Conservation (phyloP, 805 yeast genomes). For the Kluyveromyces starmeri region DNA sequence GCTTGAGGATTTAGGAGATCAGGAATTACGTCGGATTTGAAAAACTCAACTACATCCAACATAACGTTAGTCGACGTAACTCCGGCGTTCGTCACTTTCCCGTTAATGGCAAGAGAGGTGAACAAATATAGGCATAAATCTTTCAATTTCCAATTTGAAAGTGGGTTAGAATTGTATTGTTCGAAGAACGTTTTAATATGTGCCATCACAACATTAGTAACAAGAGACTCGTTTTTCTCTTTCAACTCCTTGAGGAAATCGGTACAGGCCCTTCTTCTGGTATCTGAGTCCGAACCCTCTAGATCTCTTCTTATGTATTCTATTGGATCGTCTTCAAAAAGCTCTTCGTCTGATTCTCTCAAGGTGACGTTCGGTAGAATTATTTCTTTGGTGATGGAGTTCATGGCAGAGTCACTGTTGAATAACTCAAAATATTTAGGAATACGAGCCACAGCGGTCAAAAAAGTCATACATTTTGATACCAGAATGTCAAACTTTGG, state of each 20-base stretch:
- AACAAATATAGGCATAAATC: constrained; percentile 83
- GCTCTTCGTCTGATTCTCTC: constrained; percentile 82
- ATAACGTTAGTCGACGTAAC: constrained; percentile 77
- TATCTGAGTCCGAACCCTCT: constrained; percentile 90
- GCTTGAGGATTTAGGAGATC: constrained; percentile 55
- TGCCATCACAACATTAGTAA: constrained; percentile 64
- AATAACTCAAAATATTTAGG: constrained; percentile 61
- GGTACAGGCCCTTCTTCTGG: constrained; percentile 87
- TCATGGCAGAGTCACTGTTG: constrained; percentile 51
- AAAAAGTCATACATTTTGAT: constrained; percentile 67
- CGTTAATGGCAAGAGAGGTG: constrained; percentile 85
- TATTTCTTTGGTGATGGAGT: constrained; percentile 72
- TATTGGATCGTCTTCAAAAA: constrained; percentile 95
- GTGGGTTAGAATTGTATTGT: constrained; percentile 36
- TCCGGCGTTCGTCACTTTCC: constrained; percentile 77
- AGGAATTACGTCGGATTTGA: constrained; percentile 69
- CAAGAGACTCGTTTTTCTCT: constrained; percentile 61
- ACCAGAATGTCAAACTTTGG: constrained; percentile 79
- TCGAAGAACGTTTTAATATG: constrained; percentile 62
- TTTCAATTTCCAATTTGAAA: constrained; percentile 69
- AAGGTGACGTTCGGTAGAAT: constrained; percentile 82
- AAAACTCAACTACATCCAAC: constrained; percentile 81
- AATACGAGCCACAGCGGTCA: constrained; percentile 71
- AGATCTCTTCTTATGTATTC: constrained; percentile 86
- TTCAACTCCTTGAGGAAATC: constrained; percentile 84